These are phyloP conservation scores for Stygiomarasmius scandens DNA, from an alignment of 1,284 basidiomycete genomes.

Conservation along the genomic window DNA sequence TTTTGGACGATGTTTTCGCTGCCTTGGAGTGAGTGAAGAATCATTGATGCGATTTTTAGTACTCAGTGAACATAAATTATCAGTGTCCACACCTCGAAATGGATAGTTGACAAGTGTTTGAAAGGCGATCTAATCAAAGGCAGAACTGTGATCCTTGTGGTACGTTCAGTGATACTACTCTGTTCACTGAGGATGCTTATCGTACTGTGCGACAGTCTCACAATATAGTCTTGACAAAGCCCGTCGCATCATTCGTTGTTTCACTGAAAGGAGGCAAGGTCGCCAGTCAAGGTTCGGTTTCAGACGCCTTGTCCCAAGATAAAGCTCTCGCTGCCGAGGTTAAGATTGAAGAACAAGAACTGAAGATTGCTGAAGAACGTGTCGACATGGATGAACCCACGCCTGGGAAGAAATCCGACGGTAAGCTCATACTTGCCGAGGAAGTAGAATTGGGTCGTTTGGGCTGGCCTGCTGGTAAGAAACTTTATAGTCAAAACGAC, in stretches of 20 bases:
- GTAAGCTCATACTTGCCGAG: slow-evolving; percentile 59
- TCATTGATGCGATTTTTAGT: neutral
- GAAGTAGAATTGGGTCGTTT: slow-evolving; percentile 62
- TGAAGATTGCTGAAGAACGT: slow-evolving; percentile 39
- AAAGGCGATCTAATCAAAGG: slow-evolving; percentile 66
- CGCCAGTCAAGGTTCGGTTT: slow-evolving; percentile 41
- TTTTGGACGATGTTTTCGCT: slow-evolving; percentile 67
- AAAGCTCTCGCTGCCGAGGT: slow-evolving; percentile 36
- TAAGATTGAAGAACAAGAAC: slow-evolving; percentile 34
- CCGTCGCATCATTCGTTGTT: slow-evolving; percentile 62
- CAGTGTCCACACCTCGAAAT: slow-evolving; percentile 66
- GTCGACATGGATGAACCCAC: slow-evolving; percentile 32
- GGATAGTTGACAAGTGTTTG: slow-evolving; percentile 79
- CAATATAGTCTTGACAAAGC: slow-evolving; percentile 59
- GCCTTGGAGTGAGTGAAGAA: slow-evolving; percentile 49
- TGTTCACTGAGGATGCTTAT: neutral
- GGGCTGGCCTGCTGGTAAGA: slow-evolving; percentile 45
- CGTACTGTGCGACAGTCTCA: slow-evolving; percentile 49
- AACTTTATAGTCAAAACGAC: too few relatives aligned
- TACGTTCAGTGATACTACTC: slow-evolving; percentile 40
- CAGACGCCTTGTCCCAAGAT: slow-evolving; percentile 38
- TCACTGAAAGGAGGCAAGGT: slow-evolving; percentile 52
- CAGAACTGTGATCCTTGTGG: slow-evolving; percentile 74
- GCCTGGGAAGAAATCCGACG: slow-evolving; percentile 23
- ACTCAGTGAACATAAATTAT: neutral